These are phyloP conservation scores for Candida awuae DNA, from an alignment of 805 yeast species.

Conservation along the genomic window DNA sequence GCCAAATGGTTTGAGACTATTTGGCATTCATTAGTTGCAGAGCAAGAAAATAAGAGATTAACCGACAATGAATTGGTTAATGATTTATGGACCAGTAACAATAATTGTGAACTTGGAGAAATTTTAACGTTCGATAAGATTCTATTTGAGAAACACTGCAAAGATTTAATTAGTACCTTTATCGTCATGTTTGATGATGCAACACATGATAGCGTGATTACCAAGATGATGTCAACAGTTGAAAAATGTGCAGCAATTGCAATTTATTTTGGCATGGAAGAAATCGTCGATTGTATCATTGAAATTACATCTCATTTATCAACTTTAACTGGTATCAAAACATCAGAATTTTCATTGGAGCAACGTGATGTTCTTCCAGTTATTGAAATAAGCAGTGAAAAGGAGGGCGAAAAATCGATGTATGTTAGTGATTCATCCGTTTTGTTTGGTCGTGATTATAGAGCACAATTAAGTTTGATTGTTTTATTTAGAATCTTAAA, in stretches of 20 bases:
- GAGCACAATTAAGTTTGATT: slow-evolving; percentile 84
- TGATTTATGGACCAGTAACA: slow-evolving; percentile 10
- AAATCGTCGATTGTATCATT: slow-evolving; percentile 59
- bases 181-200: slow-evolving; percentile 80
- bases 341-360: slow-evolving; percentile 23
- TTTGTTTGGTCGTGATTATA: slow-evolving; percentile 80
- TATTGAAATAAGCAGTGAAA: slow-evolving; percentile 42
- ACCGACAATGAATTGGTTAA: slow-evolving; percentile 11
- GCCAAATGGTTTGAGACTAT: slow-evolving; percentile 85
- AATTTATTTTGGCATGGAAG: slow-evolving; percentile 46
- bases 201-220: slow-evolving; percentile 79
- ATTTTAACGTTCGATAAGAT: slow-evolving; percentile 58
- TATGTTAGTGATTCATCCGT: slow-evolving; percentile 78
- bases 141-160: slow-evolving; percentile 57
- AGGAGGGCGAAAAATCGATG: slow-evolving; percentile 43
- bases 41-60: slow-evolving; percentile 30
- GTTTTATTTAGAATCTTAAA: slow-evolving; percentile 73
- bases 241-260: slow-evolving; percentile 82
- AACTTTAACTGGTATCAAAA: slow-evolving; percentile 43
- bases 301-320: slow-evolving; percentile 61
- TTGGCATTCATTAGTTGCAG: slow-evolving; percentile 65
- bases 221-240: slow-evolving; percentile 78
- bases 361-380: slow-evolving; percentile 36
- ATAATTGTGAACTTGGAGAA: slow-evolving; percentile 15
- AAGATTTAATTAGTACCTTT: slow-evolving; percentile 61